These are phyloP conservation scores for Cicer cuneatum DNA, from an alignment of 306 rosid species.

Conservation along the genomic window DNA sequence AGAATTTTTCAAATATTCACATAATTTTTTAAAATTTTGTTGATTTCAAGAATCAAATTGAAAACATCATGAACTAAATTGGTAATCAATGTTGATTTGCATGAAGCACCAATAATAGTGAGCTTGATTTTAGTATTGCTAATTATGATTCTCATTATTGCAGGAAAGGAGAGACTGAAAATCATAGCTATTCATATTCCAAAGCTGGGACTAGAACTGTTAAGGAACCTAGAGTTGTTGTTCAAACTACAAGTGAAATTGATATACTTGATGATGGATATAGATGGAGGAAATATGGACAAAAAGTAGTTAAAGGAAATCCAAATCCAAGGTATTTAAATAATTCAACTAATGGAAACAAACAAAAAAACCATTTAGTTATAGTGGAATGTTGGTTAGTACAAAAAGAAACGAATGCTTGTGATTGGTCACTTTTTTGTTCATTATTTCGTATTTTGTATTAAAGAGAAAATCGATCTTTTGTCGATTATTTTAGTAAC, in stretches of 20 bases:
- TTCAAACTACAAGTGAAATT: constrained; percentile 94
- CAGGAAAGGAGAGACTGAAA: constrained; percentile 82
- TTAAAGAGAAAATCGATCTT: too few relatives aligned
- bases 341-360: background rate
- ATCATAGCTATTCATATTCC: constrained; percentile 51
- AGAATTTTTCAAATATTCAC: too few relatives aligned
- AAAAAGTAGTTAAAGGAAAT: constrained; percentile 96
- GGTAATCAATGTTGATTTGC: too few relatives aligned
- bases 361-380: background rate
- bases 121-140: background rate
- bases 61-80: too few relatives aligned
- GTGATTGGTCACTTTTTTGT: too few relatives aligned
- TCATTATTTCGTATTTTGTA: too few relatives aligned
- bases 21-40: too few relatives aligned
- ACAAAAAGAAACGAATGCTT: too few relatives aligned
- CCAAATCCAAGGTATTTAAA: constrained; percentile 85
- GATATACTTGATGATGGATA: constrained; percentile 96
- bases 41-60: too few relatives aligned
- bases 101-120: too few relatives aligned
- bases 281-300: constrained; percentile 98
- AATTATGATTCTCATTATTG: constrained; percentile 35
- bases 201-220: constrained; percentile 69
- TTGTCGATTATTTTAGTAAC: too few relatives aligned
- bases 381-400: too few relatives aligned
- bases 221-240: constrained; percentile 93